Conservation (phyloP, 116 monocot species). For the Zostera marina region DNA sequence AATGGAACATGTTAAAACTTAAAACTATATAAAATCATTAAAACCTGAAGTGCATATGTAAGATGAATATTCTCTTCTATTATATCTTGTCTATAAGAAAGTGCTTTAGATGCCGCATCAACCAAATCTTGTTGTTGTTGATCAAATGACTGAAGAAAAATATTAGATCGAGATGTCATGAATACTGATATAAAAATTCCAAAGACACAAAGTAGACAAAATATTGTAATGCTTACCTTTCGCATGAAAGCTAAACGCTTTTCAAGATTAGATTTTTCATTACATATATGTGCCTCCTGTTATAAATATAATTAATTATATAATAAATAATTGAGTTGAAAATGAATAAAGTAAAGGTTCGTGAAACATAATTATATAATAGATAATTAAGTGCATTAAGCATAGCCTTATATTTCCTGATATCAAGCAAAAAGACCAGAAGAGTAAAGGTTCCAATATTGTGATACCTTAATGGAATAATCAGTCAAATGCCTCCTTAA, state of each 20-base stretch:
- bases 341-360: too few relatives aligned
- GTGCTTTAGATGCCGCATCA: conserved; percentile 94
- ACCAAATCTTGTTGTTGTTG: conserved; percentile 92
- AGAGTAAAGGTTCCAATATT: background rate
- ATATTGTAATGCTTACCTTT: conserved; percentile 33
- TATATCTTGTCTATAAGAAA: conserved; percentile 97
- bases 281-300: conserved; percentile 73
- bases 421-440: background rate
- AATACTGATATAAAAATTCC: background rate
- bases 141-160: conserved; percentile 75
- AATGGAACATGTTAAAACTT: conserved; percentile 1
- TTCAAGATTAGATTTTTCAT: conserved; percentile 74
- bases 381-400: background rate
- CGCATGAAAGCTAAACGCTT: conserved; percentile 97
- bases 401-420: background rate
- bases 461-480: conserved; percentile 67
- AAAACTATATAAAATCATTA: conserved; percentile 10
- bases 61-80: conserved; percentile 96
- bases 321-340: too few relatives aligned
- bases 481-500: conserved; percentile 78
- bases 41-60: conserved; percentile 86
- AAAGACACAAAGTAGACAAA: background rate
- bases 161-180: background rate
- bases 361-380: too few relatives aligned
- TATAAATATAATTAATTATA: background rate